Evolutionary conservation across 768 basidiomycete genomes (phyloP), one percentile per base, ranked within the genome.

Genomic region (Xerocomellus chrysenteron): DNA sequence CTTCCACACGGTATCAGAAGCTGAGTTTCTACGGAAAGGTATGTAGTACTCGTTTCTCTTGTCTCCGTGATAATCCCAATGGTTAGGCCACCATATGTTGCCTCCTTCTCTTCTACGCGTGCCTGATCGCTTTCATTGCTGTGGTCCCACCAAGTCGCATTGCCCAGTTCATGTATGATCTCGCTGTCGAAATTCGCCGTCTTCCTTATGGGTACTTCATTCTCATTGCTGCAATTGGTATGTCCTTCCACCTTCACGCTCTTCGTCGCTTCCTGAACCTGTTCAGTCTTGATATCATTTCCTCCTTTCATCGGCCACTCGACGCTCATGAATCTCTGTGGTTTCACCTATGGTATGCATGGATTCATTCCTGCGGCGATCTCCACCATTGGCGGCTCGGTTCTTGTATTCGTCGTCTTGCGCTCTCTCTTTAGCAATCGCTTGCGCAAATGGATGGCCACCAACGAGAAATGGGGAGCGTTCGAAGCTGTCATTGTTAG

Each of bases 321-420:
- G 10, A 64, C 58, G 4, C 55, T 74, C 41, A 64, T 83, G 30
- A 84, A 86, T 13, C 68, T 94, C 9, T 87, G 85, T 63, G 92
- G 92, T 2, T 94, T 92, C 70, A 87, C 90, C 2, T 94, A 90
- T 63, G 92, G 92, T 44, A 79, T 90, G 75, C 80, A 80, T 55
- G 92, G 92, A 0, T 87, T 89, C 72, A 78, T 77, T 59, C 80
- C 93, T 55, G 83, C 85, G 3, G 80, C 81, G 0, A 69, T 69
- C 72, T 14, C 85, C 77, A 88, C 88, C 19, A 53, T 92, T 28
- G 54, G 82, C 2, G 91, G 89, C 35, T 83, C 90, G 24, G 80
- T 80, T 2, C 49, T 85, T 10, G 80, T 76, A 5, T 94, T 94
- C 65, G 54, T 82, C 28, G 61, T 78, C 44, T 75, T 92, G 53